Evolutionary conservation across 2,329 filamentous ascomycete species (phyloP).

Genomic region (Talaromyces albobiverticillius): DNA sequence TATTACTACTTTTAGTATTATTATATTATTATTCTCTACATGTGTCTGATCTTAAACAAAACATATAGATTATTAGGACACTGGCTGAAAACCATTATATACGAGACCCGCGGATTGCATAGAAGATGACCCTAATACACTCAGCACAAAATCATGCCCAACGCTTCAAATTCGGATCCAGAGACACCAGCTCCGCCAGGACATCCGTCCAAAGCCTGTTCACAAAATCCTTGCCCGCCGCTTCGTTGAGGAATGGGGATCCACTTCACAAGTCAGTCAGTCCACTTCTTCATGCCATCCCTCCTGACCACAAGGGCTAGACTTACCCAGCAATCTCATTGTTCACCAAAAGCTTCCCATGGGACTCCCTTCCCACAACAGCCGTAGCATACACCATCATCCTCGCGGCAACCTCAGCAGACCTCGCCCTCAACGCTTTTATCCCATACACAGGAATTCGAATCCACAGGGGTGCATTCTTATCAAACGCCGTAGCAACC

Average conservation of each 20-base stretch:
- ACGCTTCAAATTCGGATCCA: not conserved
- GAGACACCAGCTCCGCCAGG: not conserved
- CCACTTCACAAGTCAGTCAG: not conserved
- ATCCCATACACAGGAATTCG: slow-evolving; percentile 9
- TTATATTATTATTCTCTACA: not conserved
- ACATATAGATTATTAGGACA: not conserved
- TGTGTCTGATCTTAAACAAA: not conserved
- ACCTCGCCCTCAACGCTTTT: not conserved
- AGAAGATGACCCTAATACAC: too few species aligned
- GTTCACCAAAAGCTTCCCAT: slow-evolving; percentile 14
- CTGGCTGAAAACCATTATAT: too few species aligned
- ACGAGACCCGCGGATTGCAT: too few species aligned
- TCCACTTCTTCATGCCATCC: not conserved
- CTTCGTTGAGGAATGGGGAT: not conserved
- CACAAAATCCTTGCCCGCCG: not conserved
- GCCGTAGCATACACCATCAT: slow-evolving; percentile 15
- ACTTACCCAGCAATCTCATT: slow-evolving; percentile 2
- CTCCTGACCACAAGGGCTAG: not conserved
- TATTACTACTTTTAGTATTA: not conserved
- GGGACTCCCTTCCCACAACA: slow-evolving; percentile 11
- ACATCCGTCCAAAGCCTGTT: not conserved
- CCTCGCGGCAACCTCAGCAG: slow-evolving; percentile 5
- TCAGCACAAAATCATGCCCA: not conserved
- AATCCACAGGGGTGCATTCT: slow-evolving; percentile 5
- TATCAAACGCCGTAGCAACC: slow-evolving; percentile 10